Conservation (phyloP, 148 eudicot genomes). For the Rhododendron henanense region DNA sequence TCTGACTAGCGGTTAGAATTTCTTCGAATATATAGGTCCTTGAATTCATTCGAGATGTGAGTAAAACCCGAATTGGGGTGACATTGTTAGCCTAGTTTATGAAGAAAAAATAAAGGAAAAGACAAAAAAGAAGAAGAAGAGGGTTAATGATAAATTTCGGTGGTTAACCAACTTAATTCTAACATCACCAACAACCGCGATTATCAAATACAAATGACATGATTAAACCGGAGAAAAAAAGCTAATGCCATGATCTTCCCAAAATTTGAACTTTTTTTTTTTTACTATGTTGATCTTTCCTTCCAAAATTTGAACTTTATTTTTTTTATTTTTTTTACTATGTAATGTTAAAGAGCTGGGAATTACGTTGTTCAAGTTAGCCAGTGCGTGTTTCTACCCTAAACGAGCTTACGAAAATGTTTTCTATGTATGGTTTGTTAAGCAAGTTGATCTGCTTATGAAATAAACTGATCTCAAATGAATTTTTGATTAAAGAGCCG, state of each 20-base stretch:
- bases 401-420: neutral
- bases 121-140: too few relatives aligned
- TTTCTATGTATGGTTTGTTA: too few relatives aligned
- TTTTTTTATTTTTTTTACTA: neutral
- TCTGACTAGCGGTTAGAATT: too few relatives aligned
- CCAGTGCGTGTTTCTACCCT: neutral
- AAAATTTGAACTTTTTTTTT: neutral
- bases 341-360: neutral
- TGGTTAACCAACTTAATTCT: slow-evolving; percentile 7
- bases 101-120: neutral
- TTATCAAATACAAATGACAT: neutral
- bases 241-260: too few relatives aligned
- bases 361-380: neutral
- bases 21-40: too few relatives aligned
- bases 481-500: too few relatives aligned
- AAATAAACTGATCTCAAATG: neutral
- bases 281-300: neutral
- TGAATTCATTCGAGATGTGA: too few relatives aligned
- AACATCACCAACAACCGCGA: neutral
- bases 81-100: neutral
- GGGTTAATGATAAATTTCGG: neutral
- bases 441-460: neutral
- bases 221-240: neutral
- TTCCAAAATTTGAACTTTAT: neutral
- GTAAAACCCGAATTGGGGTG: too few relatives aligned